Evolutionary conservation across 345 rosid species (phyloP), one percentile per base, ranked within the genome.

Genomic region (Pelargonium nanum): DNA sequence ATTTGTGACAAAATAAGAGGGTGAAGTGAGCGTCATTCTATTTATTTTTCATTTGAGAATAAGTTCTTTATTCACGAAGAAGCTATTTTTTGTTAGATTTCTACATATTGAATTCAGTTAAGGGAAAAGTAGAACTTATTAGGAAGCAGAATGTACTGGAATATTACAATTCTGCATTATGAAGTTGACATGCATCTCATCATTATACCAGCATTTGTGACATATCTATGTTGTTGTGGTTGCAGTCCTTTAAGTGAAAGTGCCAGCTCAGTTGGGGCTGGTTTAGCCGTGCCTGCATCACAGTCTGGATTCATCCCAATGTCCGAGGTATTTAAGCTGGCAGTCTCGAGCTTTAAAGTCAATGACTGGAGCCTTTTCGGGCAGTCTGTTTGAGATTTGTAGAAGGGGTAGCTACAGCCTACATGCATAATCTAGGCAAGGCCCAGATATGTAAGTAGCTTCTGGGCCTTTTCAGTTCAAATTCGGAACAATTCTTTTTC

Each of bases 231-330:
- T 24, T 23, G 7, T 50, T 70, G 26, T 62, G 61, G 24, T 55
- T 67, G 76, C 77, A 88, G 98, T 59, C 91, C 94, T 52, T 59
- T 81, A 77, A 91, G 98, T 22, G 87, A 86, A 75, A 86, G 82
- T 53, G 94, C 90, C 1, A 70, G 50, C 9, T 28, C 82, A n/a
- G 89, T 86, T 59, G 88, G 88, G 65, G 73, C 96, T 57, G 98
- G 96, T 59, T 50, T 77, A 64, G 75, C 90, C 51, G 73, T 67
- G 30, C 83, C 94, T 21, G 91, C 91, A 12, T 20, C 69, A 58
- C 81, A 76, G 59, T 76, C 81, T 63, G 94, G 94, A 62, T 53
- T 61, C 19, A 58, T 83, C 75, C 85, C 86, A 13, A 71, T 88
- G 91, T 63, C 76, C 16, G 91, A 88, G 57, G 80, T 84, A 63